Evolutionary conservation across 192 early-diverging fungal species (phyloP).

Genomic region (Podila minutissima): DNA sequence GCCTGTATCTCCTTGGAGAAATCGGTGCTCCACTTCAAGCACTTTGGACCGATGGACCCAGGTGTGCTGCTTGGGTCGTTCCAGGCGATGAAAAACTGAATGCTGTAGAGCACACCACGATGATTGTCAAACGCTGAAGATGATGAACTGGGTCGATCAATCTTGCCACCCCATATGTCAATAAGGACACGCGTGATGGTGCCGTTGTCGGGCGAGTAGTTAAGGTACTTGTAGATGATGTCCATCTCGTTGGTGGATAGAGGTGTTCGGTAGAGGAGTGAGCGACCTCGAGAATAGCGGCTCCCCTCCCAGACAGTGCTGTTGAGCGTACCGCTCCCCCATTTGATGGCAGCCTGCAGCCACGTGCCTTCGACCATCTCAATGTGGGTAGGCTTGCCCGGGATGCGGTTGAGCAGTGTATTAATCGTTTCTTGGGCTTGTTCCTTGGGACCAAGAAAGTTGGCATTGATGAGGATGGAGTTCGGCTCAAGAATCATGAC

Average conservation of each 20-base stretch:
- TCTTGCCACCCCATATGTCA: constrained; percentile 18
- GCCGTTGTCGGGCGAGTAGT: not conserved
- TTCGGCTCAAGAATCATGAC: not conserved
- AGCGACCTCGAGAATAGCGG: constrained; percentile 7
- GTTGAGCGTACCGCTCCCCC: not conserved
- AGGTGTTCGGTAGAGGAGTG: constrained; percentile 8
- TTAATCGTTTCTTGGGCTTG: no score
- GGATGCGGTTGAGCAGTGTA: no score
- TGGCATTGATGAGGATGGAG: not conserved
- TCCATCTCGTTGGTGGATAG: not conserved
- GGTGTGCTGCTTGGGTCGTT: not conserved
- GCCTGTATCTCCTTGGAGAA: constrained; percentile 14
- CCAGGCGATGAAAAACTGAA: constrained; percentile 13
- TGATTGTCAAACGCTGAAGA: constrained; percentile 13
- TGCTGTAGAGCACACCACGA: constrained; percentile 1
- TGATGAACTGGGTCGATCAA: constrained; percentile 1
- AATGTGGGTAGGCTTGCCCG: no score
- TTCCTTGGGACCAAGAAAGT: constrained; percentile 1
- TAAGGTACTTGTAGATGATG: constrained; percentile 11
- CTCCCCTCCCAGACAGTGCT: not conserved
- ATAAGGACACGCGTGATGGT: constrained; percentile 1
- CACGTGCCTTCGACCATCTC: not conserved
- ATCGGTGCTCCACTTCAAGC: constrained; percentile 4
- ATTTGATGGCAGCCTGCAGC: not conserved
- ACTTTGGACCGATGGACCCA: not conserved